These are phyloP conservation scores for Lotmaria passim DNA, from an alignment of 208 protist species.

Conservation along the genomic window DNA sequence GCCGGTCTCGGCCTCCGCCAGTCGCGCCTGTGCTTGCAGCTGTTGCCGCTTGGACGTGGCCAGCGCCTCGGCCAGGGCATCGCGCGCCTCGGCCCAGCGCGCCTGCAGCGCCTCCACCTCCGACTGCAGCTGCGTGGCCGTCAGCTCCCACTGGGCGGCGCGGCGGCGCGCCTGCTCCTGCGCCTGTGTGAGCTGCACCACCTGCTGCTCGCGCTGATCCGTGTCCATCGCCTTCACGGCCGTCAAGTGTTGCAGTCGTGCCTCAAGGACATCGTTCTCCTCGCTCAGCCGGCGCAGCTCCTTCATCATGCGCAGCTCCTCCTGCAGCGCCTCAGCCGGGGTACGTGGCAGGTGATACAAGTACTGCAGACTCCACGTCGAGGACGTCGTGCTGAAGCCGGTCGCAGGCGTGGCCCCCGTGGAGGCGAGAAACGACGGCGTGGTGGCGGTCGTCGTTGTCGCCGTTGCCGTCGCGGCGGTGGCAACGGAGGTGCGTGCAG, in stretches of 20 bases:
- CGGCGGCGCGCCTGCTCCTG: conserved; percentile 39
- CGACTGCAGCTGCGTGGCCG: conserved; percentile 32
- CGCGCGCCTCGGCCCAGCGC: conserved; percentile 26
- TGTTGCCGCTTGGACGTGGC: conserved; percentile 23
- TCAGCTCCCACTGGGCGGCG: conserved; percentile 46
- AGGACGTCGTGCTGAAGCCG: background rate
- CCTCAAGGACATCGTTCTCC: conserved; percentile 44
- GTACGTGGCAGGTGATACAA: conserved; percentile 57
- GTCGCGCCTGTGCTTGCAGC: conserved; percentile 20
- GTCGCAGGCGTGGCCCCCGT: background rate
- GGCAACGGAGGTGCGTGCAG: background rate
- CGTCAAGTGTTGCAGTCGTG: conserved; percentile 32
- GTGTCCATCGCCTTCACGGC: conserved; percentile 40
- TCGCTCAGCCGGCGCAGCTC: conserved; percentile 43
- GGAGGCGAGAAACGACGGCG: conserved; percentile 3
- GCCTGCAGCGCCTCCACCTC: conserved; percentile 23
- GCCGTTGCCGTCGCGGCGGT: background rate
- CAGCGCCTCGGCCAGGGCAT: conserved; percentile 25
- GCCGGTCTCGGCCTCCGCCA: conserved; percentile 17
- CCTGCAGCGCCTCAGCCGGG: conserved; percentile 55
- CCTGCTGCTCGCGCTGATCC: conserved; percentile 44
- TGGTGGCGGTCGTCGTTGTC: conserved; percentile 6
- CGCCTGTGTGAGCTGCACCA: conserved; percentile 36
- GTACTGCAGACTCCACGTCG: conserved; percentile 39
- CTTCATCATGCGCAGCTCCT: conserved; percentile 63